Conservation (phyloP, 177 flowering plant species). For the Vitis hybrid region DNA sequence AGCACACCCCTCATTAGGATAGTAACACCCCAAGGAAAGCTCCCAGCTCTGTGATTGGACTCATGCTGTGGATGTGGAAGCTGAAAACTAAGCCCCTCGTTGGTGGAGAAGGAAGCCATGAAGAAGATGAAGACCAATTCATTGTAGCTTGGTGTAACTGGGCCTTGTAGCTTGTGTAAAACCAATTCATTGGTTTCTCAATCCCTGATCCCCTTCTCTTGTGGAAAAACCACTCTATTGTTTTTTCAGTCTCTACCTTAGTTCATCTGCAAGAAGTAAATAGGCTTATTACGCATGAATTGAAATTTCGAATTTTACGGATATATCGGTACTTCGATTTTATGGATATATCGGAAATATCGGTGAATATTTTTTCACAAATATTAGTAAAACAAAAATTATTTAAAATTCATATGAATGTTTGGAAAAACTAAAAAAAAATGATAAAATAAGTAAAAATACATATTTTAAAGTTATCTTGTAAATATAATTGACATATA, state of each 20-base stretch:
- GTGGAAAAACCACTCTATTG: conserved; percentile 40
- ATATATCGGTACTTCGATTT: too few relatives aligned
- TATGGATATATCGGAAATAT: too few relatives aligned
- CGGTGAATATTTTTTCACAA: too few relatives aligned
- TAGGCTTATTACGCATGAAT: neutral
- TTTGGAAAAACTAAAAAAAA: too few relatives aligned
- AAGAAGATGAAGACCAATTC: conserved; percentile 34
- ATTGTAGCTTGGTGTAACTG: neutral
- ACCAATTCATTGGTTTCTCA: too few relatives aligned
- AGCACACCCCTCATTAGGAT: conserved; percentile 37
- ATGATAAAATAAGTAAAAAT: too few relatives aligned
- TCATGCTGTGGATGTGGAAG: conserved; percentile 6
- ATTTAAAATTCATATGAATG: too few relatives aligned
- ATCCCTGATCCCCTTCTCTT: conserved; percentile 21
- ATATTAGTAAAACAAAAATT: too few relatives aligned
- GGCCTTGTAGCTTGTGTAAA: conserved; percentile 27
- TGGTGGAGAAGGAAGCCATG: conserved; percentile 20
- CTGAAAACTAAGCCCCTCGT: conserved; percentile 16
- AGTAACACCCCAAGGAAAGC: conserved; percentile 54
- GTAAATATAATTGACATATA: too few relatives aligned
- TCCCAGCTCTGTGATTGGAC: conserved; percentile 9
- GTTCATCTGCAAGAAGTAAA: neutral
- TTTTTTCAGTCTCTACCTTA: conserved; percentile 7
- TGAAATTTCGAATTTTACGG: neutral
- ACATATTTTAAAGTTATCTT: too few relatives aligned